A percentile compares a stretch with the other conserved stretches of the same genome.
These are phyloP conservation scores for Globisporangium acanthophoron DNA, from an alignment of 352 stramenopile genomes.

Conservation along the genomic window DNA sequence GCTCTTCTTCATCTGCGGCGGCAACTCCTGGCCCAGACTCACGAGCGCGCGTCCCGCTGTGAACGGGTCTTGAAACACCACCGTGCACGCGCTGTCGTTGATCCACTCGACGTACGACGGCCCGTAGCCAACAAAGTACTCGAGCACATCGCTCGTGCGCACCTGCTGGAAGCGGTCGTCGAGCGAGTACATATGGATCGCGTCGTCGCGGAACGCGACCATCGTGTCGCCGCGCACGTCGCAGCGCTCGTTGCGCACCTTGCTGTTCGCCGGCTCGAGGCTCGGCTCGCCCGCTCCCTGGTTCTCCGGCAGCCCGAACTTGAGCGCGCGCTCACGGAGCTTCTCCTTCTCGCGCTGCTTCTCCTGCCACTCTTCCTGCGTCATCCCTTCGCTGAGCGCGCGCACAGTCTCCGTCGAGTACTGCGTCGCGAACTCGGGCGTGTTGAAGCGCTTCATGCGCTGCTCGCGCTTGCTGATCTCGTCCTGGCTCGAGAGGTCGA, in stretches of 20 bases:
- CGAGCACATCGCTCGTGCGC: constrained; percentile 71
- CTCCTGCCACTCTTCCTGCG: constrained; percentile 64
- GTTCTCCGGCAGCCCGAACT: constrained; percentile 51
- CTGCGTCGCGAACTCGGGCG: constrained; percentile 62
- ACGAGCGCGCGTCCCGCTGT: constrained; percentile 63
- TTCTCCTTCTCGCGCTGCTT: constrained; percentile 60
- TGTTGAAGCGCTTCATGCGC: constrained; percentile 80
- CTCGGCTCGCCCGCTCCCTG: constrained; percentile 19
- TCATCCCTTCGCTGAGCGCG: constrained; percentile 55
- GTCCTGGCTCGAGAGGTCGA: constrained; percentile 61
- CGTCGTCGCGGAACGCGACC: constrained; percentile 50
- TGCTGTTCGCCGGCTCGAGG: constrained; percentile 36
- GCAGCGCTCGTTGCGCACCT: constrained; percentile 57
- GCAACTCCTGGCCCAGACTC: constrained; percentile 44
- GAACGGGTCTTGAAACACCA: constrained; percentile 77
- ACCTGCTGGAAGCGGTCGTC: constrained; percentile 78
- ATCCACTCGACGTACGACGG: constrained; percentile 86
- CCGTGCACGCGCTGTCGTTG: constrained; percentile 80
- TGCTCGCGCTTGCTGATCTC: constrained; percentile 62
- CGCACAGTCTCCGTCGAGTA: constrained; percentile 58
- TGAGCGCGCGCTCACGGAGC: constrained; percentile 54
- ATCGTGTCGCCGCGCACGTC: constrained; percentile 41
- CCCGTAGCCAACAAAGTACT: constrained; percentile 73
- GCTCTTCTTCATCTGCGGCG: constrained; percentile 30
- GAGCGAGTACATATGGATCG: constrained; percentile 79